Evolutionary conservation across 495 filamentous ascomycete genomes (phyloP), one percentile per base, ranked within the genome.

Genomic region (Neurospora terricola): DNA sequence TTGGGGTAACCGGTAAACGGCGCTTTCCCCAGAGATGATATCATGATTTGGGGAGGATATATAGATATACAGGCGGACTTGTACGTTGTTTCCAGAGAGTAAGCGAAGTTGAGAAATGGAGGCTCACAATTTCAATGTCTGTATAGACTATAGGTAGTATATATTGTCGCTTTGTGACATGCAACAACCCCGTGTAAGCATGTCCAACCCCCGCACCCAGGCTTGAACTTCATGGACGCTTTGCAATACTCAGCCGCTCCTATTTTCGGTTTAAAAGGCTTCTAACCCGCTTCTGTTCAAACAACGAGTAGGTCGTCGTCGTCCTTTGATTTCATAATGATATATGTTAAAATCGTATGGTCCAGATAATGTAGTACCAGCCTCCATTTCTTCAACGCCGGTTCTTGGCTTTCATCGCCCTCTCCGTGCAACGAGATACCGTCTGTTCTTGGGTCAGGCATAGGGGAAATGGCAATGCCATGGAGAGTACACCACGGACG

Each of bases 341-440:
- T 92, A 81, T 98, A 98, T 77, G 87, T 92, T 79, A 97, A 81
- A 18, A 98, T 86, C 0, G 88, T 88, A 74, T 93, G 90, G 80
- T 97, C 89, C 75, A 85, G 83, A 81, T 91, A 98, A 38, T 90
- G 87, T 76, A 97, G 81, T 73, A 97, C 82, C 45, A 98, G 75
- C 37, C 95, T 83, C 81, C 92, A 96, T 62, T 87, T 82, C 78
- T 82, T 81, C 21, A 38, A 37, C 34, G 80, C 72, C 38, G 76
- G 70, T 21, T 69, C 39, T 79, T 71, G 16, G 4, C 70, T 27
- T 81, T 76, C 82, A 81, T 83, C 81, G 21, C 40, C 69, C 9
- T 76, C 71, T 72, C 77, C 40, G 68, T 80, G 73, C 21, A 78
- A 70, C 59, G 54, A 66, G 23, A 66, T 66, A 18, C 79, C 38